A percentile compares a stretch with the other conserved stretches of the same genome.
These are phyloP conservation scores for Hapsidospora chrysogenum DNA, from an alignment of 495 filamentous ascomycete species.

Conservation along the genomic window DNA sequence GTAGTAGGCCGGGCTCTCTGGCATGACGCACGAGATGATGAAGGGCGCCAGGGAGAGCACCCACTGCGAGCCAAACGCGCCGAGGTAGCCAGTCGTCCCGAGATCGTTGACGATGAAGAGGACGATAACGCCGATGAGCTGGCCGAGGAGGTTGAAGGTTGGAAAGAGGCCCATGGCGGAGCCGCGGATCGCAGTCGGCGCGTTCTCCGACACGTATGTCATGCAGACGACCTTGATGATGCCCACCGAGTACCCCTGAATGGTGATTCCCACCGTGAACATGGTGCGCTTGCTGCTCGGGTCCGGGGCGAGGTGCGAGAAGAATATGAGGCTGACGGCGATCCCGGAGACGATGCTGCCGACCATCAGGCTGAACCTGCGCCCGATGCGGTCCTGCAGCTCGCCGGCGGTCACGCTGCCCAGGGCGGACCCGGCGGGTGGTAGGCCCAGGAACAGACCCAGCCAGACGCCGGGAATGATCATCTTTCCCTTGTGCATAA, in stretches of 20 bases:
- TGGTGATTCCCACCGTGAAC: too few species aligned
- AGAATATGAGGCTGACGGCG: constrained; percentile 20
- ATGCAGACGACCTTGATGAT: constrained; percentile 23
- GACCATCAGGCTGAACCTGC: constrained; percentile 17
- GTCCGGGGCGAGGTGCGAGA: too few species aligned
- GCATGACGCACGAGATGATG: constrained; percentile 15
- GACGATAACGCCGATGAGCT: constrained; percentile 25
- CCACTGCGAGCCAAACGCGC: constrained; percentile 1
- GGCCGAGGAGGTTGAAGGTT: constrained; percentile 26
- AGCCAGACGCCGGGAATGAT: constrained; percentile 33
- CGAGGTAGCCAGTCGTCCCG: background rate
- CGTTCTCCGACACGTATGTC: constrained; percentile 30
- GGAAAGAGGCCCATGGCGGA: constrained; percentile 27
- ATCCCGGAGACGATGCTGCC: constrained; percentile 21
- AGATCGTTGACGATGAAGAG: constrained; percentile 13
- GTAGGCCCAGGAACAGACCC: constrained; percentile 23
- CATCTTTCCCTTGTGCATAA: constrained; percentile 12
- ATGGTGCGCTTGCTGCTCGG: too few species aligned
- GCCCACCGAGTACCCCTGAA: constrained; percentile 25
- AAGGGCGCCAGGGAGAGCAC: background rate
- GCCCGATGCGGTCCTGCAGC: constrained; percentile 24
- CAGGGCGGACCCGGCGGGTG: constrained; percentile 22
- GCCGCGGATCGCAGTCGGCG: constrained; percentile 22
- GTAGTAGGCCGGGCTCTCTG: constrained; percentile 21
- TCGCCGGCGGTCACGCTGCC: constrained; percentile 22